phyloP scores from a whole-genome alignment of 495 filamentous ascomycete genomes.

The Hyaloscypha finlandica region DNA sequence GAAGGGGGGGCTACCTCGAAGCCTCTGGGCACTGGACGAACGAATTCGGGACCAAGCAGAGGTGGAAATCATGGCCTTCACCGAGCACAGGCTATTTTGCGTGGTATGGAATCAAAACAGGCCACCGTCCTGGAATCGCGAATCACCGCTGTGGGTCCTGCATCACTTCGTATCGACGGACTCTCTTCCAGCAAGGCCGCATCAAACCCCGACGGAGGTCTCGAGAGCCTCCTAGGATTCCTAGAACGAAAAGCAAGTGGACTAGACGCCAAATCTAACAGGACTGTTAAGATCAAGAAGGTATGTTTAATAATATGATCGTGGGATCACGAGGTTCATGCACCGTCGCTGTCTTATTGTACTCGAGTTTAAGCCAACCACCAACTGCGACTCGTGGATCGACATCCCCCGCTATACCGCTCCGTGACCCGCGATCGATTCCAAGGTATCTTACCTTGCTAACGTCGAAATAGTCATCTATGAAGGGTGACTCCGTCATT shows the following conservation, averaged over 20 bases:
- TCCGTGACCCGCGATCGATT: constrained; percentile 50
- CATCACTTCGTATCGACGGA: constrained; percentile 60
- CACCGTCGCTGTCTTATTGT: constrained; percentile 45
- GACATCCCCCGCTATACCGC: constrained; percentile 49
- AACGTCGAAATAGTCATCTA: constrained; percentile 69
- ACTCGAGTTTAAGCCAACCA: constrained; percentile 59
- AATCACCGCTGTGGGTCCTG: constrained; percentile 28
- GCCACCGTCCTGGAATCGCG: constrained; percentile 37
- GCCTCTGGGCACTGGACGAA: constrained; percentile 20
- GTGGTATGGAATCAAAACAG: constrained; percentile 35
- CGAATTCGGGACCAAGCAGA: constrained; percentile 10
- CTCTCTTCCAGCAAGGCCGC: constrained; percentile 77
- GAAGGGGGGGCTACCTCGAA: constrained; percentile 30
- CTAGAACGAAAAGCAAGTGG: constrained; percentile 76
- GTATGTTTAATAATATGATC: constrained; percentile 63
- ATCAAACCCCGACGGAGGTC: constrained; percentile 67
- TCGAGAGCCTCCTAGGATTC: constrained; percentile 70
- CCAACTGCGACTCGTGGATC: constrained; percentile 57
- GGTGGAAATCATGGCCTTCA: constrained; percentile 28
- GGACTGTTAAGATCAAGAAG: constrained; percentile 72
- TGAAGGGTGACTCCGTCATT: constrained; percentile 67
- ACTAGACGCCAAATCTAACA: constrained; percentile 51
- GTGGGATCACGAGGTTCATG: constrained; percentile 45
- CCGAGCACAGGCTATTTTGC: constrained; percentile 26
- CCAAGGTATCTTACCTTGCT: constrained; percentile 59